phyloP scores from a whole-genome alignment of 2,329 filamentous ascomycete species.

The Huntiella decipiens region DNA sequence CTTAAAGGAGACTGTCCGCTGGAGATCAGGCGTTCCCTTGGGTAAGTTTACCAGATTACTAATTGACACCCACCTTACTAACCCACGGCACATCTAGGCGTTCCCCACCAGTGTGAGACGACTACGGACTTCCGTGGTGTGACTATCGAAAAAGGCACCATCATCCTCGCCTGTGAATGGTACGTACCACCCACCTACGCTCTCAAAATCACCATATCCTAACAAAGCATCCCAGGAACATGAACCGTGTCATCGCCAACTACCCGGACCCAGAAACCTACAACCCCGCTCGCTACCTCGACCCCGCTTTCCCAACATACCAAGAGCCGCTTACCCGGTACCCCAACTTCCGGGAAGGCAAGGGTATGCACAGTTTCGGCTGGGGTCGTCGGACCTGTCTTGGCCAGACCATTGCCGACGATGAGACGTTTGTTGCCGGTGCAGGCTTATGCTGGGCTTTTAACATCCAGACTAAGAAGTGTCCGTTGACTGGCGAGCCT shows the following conservation, averaged over 20 bases:
- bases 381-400: slow-evolving; percentile 45
- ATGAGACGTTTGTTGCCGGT: slow-evolving; percentile 34
- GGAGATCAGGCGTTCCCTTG: slow-evolving; percentile 36
- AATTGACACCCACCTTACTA: background rate
- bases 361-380: slow-evolving; percentile 43
- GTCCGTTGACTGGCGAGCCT: slow-evolving; percentile 23
- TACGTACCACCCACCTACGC: slow-evolving; percentile 14
- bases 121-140: slow-evolving; percentile 29
- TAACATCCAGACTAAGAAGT: slow-evolving; percentile 22
- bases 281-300: slow-evolving; percentile 43
- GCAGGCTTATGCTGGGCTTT: slow-evolving; percentile 32
- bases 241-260: slow-evolving; percentile 36
- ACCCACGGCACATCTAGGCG: slow-evolving; percentile 16
- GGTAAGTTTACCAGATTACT: slow-evolving; percentile 18
- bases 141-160: slow-evolving; percentile 28
- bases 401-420: slow-evolving; percentile 42
- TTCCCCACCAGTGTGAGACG: slow-evolving; percentile 29
- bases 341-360: slow-evolving; percentile 39
- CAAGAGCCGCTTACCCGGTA: slow-evolving; percentile 44
- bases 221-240: slow-evolving; percentile 22
- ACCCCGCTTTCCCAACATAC: slow-evolving; percentile 43
- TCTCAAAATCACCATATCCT: background rate
- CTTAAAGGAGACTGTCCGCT: slow-evolving; percentile 38
- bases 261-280: slow-evolving; percentile 47
- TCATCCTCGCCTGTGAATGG: slow-evolving; percentile 32